Evolutionary conservation across 352 stramenopile genomes (phyloP).

Genomic region (Pythium graminicola): DNA sequence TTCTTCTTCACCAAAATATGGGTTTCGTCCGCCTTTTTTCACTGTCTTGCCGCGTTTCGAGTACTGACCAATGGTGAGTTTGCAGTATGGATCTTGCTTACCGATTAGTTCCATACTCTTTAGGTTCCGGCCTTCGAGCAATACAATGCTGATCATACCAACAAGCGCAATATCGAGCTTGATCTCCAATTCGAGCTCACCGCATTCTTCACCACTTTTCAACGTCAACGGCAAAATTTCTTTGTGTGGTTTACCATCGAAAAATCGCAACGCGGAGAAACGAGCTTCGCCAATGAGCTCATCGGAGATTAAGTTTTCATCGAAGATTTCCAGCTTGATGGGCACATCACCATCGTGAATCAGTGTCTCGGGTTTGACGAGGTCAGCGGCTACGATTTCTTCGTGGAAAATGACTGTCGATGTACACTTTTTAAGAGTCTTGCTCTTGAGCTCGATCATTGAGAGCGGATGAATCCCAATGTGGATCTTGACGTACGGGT

Average conservation of each 20-base stretch:
- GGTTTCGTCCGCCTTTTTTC: constrained; percentile 76
- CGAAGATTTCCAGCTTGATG: constrained; percentile 76
- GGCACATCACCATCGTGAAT: constrained; percentile 63
- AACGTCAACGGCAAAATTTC: constrained; percentile 62
- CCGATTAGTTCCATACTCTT: constrained; percentile 88
- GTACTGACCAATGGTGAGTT: constrained; percentile 64
- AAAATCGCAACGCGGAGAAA: constrained; percentile 73
- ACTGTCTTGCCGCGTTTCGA: constrained; percentile 70
- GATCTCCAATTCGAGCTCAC: constrained; percentile 64
- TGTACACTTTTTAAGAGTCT: constrained; percentile 76
- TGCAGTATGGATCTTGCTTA: constrained; percentile 89
- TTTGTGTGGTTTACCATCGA: constrained; percentile 52
- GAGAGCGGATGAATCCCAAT: constrained; percentile 69
- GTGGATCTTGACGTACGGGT: constrained; percentile 78
- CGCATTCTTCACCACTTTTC: constrained; percentile 26
- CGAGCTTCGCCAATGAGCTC: constrained; percentile 68
- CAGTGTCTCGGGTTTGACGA: constrained; percentile 68
- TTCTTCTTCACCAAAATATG: constrained; percentile 90
- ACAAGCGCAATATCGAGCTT: constrained; percentile 68
- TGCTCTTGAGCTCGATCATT: constrained; percentile 67
- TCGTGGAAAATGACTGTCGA: constrained; percentile 82
- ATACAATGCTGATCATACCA: constrained; percentile 80
- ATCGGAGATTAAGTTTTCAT: constrained; percentile 85
- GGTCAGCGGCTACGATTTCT: constrained; percentile 74
- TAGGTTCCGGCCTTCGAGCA: constrained; percentile 85